Evolutionary conservation across 2,329 filamentous ascomycete genomes (phyloP), one percentile per base, ranked within the genome.

Genomic region (Neopestalotiopsis rosae): DNA sequence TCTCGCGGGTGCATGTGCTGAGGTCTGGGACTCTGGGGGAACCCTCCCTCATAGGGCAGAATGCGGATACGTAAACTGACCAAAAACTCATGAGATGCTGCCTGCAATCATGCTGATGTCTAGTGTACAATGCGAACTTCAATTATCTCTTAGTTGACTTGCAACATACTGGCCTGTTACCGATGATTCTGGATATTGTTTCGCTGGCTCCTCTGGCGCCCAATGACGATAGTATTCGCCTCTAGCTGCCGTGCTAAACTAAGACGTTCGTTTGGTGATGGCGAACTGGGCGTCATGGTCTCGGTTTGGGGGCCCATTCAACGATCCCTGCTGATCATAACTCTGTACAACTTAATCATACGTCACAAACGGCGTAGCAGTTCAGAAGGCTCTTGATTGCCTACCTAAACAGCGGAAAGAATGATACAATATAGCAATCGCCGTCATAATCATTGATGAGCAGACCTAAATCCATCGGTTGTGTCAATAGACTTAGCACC

Each of bases 11-110:
- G 6, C 45, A 52, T 52, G 45, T 12, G 30, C 30, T 62, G 59
- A 34, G 59, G 34, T 62, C 34, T 62, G 20, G 30, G 30, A 20
- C 57, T 59, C 13, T 59, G 61, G 40, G 61, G 61, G 40, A 45
- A 17, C n/a, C 34, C 61, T 64, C 61, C 40, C 40, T 32, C 38
- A 64, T 64, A 52, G 61, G 61, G 61, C 61, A 64, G 61, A 42
- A 17, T 64, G 38, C 40, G 61, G 40, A 40, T 34, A 62, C 20
- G n/a, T 52, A 5, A 3, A 34, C 20, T 59, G 57, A 30, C 24
- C 24, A n/a, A 59, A 24, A 34, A n/a, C 30, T 13, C 24, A 28
- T 28, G 12, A 59, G 28, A 59, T 10, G 30, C 24, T 6, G 30
- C 30, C 30, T 14, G 9, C 7, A 17, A 59, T 59, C 24, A 13